A percentile compares a stretch with the other conserved stretches of the same genome.
Conservation (phyloP, 352 stramenopile species). For the Phytophthora fragariaefolia region DNA sequence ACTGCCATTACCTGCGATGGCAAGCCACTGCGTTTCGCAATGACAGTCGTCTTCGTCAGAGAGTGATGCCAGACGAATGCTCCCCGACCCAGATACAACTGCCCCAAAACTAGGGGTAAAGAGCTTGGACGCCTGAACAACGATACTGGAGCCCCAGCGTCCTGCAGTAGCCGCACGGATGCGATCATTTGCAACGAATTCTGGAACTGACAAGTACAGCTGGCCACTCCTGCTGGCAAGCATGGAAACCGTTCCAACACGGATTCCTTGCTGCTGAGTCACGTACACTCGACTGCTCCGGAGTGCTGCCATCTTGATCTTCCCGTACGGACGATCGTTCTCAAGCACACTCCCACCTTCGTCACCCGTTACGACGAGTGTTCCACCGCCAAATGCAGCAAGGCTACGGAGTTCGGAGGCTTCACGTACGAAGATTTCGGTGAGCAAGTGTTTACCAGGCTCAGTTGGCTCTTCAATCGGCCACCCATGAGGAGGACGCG, state of each 20-base stretch:
- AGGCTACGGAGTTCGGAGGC: constrained; percentile 27
- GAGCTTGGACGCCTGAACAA: constrained; percentile 21
- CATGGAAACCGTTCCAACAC: constrained; percentile 11
- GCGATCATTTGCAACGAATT: constrained; percentile 18
- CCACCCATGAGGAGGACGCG: constrained; percentile 26
- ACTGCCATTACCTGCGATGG: constrained; percentile 21
- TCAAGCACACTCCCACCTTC: constrained; percentile 15
- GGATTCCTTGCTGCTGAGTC: constrained; percentile 14
- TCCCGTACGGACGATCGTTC: constrained; percentile 21
- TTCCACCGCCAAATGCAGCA: constrained; percentile 15
- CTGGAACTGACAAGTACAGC: constrained; percentile 21
- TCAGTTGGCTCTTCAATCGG: constrained; percentile 15
- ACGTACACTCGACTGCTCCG: constrained; percentile 25
- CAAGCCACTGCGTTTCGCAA: constrained; percentile 28
- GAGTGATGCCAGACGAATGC: constrained; percentile 13
- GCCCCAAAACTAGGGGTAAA: constrained; percentile 24
- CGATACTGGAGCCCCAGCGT: constrained; percentile 26
- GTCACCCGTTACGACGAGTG: constrained; percentile 25
- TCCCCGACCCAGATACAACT: constrained; percentile 15
- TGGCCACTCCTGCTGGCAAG: constrained; percentile 11
- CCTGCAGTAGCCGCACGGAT: constrained; percentile 20
- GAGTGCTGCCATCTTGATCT: constrained; percentile 27
- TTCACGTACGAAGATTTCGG: constrained; percentile 36
- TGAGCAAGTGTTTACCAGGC: constrained; percentile 28
- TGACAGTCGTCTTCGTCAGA: constrained; percentile 15